Evolutionary conservation across 768 basidiomycete genomes (phyloP), one percentile per base, ranked within the genome.

Genomic region (Sistotremastrum niveocremeum): DNA sequence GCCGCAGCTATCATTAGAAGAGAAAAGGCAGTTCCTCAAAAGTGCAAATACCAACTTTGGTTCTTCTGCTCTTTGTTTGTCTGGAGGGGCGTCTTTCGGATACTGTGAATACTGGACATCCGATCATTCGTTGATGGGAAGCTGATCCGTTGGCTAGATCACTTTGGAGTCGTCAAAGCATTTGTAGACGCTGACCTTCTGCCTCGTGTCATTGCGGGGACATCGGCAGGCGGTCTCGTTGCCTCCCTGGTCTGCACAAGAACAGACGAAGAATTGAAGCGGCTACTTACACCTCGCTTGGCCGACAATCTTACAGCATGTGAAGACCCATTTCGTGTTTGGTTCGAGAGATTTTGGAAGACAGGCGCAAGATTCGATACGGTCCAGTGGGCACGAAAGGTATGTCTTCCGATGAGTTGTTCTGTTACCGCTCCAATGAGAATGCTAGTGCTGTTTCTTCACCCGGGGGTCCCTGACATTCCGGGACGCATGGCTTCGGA

Each of bases 331-430:
- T 70, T 84, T 45, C 62, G 62, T 6, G 65, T 83, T 11, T 85
- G 84, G 84, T 58, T 76, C 33, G 73, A 66, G 53, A 73, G 94
- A 29, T 77, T 88, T 39, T 77, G 76, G 74, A 72, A 66, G 54
- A 97, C 90, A 0, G 95, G 95, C 7, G 94, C 95, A n/a, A 71
- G 94, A 47, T 99, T 98, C 60, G 90, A 95, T 52, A 82, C 87
- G 34, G 69, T 93, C 30, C 52, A 65, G 42, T 97, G 94, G 94
- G 94, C 93, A 33, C 68, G 74, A 52, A 95, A 95, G 76, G 90
- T 87, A 42, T 37, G 30, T 47, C 44, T 35, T 42, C 30, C 7
- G 6, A 11, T 33, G 4, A 10, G 42, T 12, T 34, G 28, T n/a
- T 37, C 28, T n/a, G 30, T 20, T 1, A 20, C 20, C 37, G 37